phyloP scores from a whole-genome alignment of 805 yeast genomes.

The Metschnikowia koreensis region DNA sequence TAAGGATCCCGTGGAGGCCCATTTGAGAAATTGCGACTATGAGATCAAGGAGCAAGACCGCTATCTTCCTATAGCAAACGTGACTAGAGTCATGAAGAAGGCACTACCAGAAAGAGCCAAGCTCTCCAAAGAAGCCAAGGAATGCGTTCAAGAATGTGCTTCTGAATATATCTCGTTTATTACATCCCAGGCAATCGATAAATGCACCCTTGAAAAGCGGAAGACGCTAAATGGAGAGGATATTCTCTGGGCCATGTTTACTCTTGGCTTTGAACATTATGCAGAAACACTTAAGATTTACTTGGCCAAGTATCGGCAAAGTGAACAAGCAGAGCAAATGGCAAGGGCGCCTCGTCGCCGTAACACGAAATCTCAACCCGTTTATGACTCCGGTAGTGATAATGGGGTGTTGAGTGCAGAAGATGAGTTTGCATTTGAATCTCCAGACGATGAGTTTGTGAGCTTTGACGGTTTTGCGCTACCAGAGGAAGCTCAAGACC shows the following conservation, averaged over 20 bases:
- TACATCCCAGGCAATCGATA: conserved; percentile 64
- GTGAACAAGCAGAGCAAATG: conserved; percentile 16
- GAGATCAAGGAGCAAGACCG: conserved; percentile 47
- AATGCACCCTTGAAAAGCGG: conserved; percentile 61
- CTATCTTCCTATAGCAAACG: conserved; percentile 45
- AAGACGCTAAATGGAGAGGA: conserved; percentile 74
- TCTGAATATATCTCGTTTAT: conserved; percentile 66
- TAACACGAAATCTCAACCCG: not conserved
- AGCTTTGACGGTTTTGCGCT: conserved; percentile 11
- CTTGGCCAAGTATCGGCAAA: conserved; percentile 62
- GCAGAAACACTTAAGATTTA: conserved; percentile 68
- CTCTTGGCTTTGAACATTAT: conserved; percentile 68
- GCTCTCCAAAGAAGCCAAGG: conserved; percentile 76
- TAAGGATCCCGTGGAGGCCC: conserved; percentile 4
- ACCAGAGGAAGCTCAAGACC: not conserved
- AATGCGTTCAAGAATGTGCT: conserved; percentile 72
- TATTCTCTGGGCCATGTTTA: conserved; percentile 58
- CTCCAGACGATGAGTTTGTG: conserved; percentile 7
- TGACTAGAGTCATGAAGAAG: conserved; percentile 73
- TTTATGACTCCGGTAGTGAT: conserved; percentile 3
- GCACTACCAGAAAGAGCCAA: conserved; percentile 74
- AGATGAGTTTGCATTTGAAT: conserved; percentile 7
- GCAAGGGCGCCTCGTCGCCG: conserved; percentile 10
- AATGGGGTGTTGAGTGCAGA: conserved; percentile 5
- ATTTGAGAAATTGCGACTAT: conserved; percentile 30